Conservation (phyloP, 176 grass and related monocot genomes). For the Saccharum spontaneum region DNA sequence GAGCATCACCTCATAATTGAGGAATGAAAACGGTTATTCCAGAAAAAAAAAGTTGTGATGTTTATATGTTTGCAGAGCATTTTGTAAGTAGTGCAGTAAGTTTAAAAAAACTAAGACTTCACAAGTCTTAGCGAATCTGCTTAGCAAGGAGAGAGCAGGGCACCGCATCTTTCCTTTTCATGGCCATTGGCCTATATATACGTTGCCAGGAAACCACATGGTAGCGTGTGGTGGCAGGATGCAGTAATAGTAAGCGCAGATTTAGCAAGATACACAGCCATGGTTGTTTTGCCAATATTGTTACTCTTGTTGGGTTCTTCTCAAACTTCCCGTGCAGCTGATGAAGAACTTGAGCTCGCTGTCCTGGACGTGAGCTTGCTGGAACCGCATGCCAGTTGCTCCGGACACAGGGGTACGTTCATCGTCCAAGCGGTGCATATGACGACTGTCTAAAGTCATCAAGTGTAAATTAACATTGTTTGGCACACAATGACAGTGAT, state of each 20-base stretch:
- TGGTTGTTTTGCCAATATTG: neutral
- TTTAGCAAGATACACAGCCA: neutral
- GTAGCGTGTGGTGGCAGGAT: neutral
- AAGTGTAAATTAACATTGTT: neutral
- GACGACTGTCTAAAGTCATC: neutral
- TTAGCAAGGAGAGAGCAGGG: neutral
- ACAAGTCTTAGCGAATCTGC: neutral
- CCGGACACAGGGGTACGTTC: slow-evolving; percentile 15
- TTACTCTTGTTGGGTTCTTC: neutral
- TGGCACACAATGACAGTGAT: neutral
- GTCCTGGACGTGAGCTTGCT: neutral
- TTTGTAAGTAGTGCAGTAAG: neutral
- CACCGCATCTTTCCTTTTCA: neutral
- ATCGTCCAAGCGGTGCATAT: neutral
- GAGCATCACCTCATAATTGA: too few species aligned
- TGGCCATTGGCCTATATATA: neutral
- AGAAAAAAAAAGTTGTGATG: too few species aligned
- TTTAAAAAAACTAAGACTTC: neutral
- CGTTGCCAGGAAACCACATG: neutral
- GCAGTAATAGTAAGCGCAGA: neutral
- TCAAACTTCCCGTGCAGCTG: neutral
- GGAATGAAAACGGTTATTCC: too few species aligned
- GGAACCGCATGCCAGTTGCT: neutral
- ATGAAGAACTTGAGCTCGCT: neutral
- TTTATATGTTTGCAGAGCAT: too few species aligned